A percentile compares a stretch with the other conserved stretches of the same genome.
phyloP scores from a whole-genome alignment of 108 stramenopile genomes.

The Stephanodiscus minutulus region DNA sequence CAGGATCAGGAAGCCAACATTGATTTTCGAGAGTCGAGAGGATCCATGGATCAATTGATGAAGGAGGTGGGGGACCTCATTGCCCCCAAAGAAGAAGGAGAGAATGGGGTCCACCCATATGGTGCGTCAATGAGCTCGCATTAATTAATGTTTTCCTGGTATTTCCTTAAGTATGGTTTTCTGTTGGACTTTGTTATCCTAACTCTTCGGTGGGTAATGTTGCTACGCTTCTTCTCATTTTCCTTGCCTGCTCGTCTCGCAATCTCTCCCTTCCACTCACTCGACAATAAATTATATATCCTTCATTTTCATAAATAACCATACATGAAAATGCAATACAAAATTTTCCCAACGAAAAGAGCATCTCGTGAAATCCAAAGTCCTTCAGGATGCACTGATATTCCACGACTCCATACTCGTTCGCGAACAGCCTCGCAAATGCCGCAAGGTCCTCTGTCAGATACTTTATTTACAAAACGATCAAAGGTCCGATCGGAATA shows the following conservation, averaged over 20 bases:
- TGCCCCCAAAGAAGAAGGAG: background rate
- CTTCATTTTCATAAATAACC: background rate
- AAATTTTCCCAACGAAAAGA: background rate
- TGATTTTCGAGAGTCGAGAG: too few species aligned
- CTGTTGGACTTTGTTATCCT: too few species aligned
- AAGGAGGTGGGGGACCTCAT: background rate
- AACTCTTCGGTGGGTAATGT: too few species aligned
- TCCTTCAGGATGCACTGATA: constrained; percentile 96
- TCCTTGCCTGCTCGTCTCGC: too few species aligned
- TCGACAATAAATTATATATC: background rate
- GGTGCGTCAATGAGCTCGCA: background rate
- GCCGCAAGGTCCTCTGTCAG: constrained; percentile 98
- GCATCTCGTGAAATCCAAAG: constrained; percentile 94
- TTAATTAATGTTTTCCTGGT: background rate
- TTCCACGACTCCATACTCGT: constrained; percentile 97
- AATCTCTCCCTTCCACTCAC: too few species aligned
- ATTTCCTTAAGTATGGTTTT: background rate
- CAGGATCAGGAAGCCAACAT: too few species aligned
- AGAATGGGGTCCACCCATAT: background rate
- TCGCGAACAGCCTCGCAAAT: constrained; percentile 93
- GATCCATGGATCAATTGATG: background rate
- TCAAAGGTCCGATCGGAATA: constrained; percentile 67
- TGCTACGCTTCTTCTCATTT: too few species aligned
- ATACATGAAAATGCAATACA: too few species aligned
- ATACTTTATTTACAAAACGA: constrained; percentile 87